Evolutionary conservation across 2,329 filamentous ascomycete genomes (phyloP).

Genomic region (Thielaviopsis euricoi): DNA sequence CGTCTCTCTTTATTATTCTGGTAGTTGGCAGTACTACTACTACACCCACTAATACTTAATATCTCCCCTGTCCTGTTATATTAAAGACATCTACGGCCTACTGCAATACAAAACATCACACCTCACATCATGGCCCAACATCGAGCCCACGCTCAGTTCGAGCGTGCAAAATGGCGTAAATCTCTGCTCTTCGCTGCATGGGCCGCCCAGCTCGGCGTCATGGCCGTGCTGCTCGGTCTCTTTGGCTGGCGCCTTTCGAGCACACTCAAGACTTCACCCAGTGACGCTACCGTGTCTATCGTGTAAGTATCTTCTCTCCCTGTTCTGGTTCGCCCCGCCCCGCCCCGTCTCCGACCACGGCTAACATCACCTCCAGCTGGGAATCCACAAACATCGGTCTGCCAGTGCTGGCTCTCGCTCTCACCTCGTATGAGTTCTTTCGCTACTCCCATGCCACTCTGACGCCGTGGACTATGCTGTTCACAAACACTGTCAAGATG

Average conservation of each 20-base stretch:
- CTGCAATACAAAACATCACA: no score
- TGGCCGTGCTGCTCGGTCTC: slow-evolving; percentile 31
- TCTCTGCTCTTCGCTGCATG: slow-evolving; percentile 32
- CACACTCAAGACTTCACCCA: slow-evolving; percentile 19
- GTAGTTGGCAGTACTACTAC: no score
- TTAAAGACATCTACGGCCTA: no score
- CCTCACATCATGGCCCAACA: slow-evolving; percentile 19
- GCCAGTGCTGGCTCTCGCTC: slow-evolving; percentile 28
- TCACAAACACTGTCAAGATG: slow-evolving; percentile 33
- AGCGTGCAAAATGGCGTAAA: slow-evolving; percentile 34
- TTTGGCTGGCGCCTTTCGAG: slow-evolving; percentile 36
- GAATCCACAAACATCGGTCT: slow-evolving; percentile 34
- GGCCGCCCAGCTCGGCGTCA: slow-evolving; percentile 29
- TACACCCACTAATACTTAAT: no score
- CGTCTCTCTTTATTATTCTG: no score
- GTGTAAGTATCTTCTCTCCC: slow-evolving; percentile 1
- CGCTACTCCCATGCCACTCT: slow-evolving; percentile 31
- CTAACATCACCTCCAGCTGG: slow-evolving; percentile 27
- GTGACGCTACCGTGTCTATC: background rate
- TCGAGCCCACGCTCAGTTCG: slow-evolving; percentile 35
- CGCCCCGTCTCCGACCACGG: background rate
- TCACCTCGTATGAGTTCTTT: slow-evolving; percentile 31
- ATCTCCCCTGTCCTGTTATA: no score
- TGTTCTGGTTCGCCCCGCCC: background rate
- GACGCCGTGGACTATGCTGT: slow-evolving; percentile 37